These are phyloP conservation scores for Pseudogymnoascus pannorum DNA, from an alignment of 2,329 filamentous ascomycete genomes.

Conservation along the genomic window DNA sequence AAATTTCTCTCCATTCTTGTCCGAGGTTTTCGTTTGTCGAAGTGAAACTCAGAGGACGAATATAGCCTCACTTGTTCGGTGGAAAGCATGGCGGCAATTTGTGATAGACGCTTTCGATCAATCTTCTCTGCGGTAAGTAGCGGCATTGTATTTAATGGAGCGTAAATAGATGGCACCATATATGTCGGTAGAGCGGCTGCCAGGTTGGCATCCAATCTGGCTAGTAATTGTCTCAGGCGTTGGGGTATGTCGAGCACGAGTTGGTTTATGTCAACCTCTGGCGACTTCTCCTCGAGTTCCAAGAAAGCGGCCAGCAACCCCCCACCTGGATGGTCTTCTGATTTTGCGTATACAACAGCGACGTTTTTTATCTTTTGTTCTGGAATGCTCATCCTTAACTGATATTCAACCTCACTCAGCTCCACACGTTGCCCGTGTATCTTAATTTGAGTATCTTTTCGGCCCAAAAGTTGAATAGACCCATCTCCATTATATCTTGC, in stretches of 20 bases:
- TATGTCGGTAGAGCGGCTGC: conserved; percentile 19
- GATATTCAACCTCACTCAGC: conserved; percentile 49
- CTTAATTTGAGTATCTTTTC: conserved; percentile 58
- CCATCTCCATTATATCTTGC: conserved; percentile 50
- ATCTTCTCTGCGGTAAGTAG: conserved; percentile 25
- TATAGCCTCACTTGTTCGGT: not conserved
- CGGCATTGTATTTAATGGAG: conserved; percentile 22
- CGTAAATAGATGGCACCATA: conserved; percentile 26
- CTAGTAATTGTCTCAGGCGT: not conserved
- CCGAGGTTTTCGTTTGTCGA: not conserved
- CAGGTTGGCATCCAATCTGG: not conserved
- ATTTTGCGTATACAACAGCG: not conserved
- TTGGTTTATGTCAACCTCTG: conserved; percentile 23
- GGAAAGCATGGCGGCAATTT: not conserved
- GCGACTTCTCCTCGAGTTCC: conserved; percentile 32
- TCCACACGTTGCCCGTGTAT: conserved; percentile 57
- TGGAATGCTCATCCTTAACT: conserved; percentile 1
- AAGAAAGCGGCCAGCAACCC: conserved; percentile 41
- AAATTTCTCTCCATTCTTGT: conserved; percentile 23
- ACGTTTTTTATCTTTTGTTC: not conserved
- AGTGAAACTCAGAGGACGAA: not conserved
- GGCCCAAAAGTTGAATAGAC: conserved; percentile 52
- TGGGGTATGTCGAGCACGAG: not conserved
- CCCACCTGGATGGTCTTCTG: conserved; percentile 34
- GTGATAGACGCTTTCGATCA: conserved; percentile 27